A percentile compares a stretch with the other conserved stretches of the same genome.
phyloP scores from a whole-genome alignment of 441 rosid genomes.

The Pelargonium exstipulatum region DNA sequence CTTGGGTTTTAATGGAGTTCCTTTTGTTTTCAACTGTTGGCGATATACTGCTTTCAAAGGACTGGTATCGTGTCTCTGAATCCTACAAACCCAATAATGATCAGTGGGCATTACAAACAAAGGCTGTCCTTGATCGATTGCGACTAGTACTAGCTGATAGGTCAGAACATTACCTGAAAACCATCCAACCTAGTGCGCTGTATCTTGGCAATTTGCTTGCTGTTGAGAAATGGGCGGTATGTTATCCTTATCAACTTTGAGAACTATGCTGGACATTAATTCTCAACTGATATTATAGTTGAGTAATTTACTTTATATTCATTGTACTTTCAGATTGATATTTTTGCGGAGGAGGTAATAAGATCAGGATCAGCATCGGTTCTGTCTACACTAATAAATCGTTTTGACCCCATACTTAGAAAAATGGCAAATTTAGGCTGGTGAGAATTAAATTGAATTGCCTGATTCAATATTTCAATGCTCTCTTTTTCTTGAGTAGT shows the following conservation, averaged over 20 bases:
- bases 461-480: not conserved
- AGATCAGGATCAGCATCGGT: slow-evolving; percentile 57
- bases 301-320: slow-evolving; percentile 12
- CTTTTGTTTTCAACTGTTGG: slow-evolving; percentile 8
- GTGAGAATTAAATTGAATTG: slow-evolving; percentile 29
- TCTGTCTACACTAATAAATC: slow-evolving; percentile 53
- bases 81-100: slow-evolving; percentile 46
- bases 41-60: slow-evolving; percentile 37
- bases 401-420: slow-evolving; percentile 55
- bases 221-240: slow-evolving; percentile 54
- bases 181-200: slow-evolving; percentile 57
- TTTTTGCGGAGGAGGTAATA: slow-evolving; percentile 63
- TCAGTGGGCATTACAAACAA: slow-evolving; percentile 76
- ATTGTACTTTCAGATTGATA: slow-evolving; percentile 43
- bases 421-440: slow-evolving; percentile 68
- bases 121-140: slow-evolving; percentile 64
- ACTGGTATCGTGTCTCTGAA: slow-evolving; percentile 49
- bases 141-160: slow-evolving; percentile 60
- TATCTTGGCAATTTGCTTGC: slow-evolving; percentile 66
- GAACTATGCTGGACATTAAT: slow-evolving; percentile 6
- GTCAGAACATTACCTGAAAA: slow-evolving; percentile 45
- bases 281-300: slow-evolving; percentile 1
- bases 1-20: slow-evolving; percentile 16
- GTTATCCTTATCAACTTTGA: slow-evolving; percentile 20
- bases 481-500: too few relatives aligned